Conservation (phyloP, 2,329 filamentous ascomycete genomes). For the Apiospora arundinis region DNA sequence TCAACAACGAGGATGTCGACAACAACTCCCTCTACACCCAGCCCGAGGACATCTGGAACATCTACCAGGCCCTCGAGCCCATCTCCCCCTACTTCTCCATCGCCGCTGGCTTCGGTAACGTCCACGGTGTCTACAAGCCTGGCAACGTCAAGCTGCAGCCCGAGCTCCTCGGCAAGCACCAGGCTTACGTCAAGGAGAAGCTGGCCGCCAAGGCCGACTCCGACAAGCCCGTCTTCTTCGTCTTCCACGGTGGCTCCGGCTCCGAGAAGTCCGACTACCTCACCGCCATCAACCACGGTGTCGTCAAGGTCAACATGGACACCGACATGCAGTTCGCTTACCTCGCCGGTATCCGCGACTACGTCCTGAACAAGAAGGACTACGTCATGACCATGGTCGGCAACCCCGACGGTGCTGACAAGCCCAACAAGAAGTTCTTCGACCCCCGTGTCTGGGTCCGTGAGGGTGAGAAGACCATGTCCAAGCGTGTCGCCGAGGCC, state of each 20-base stretch:
- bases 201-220: conserved; percentile 50
- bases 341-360: conserved; percentile 91
- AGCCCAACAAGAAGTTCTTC: conserved; percentile 99
- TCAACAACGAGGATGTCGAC: conserved; percentile 98
- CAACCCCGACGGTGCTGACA: conserved; percentile 94
- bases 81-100: conserved; percentile 98
- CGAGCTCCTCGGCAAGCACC: conserved; percentile 95
- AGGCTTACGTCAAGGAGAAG: conserved; percentile 87
- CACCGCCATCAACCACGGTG: conserved; percentile 88
- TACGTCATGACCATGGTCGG: conserved; percentile 88
- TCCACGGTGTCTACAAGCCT: conserved; percentile 99
- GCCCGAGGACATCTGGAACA: conserved; percentile 92
- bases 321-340: conserved; percentile 98
- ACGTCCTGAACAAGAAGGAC: conserved; percentile 91
- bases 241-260: conserved; percentile 98
- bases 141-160: conserved; percentile 97
- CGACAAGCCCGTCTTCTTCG: conserved; percentile 92
- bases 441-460: conserved; percentile 93
- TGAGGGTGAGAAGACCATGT: conserved; percentile 98
- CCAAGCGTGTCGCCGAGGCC: conserved; percentile 76
- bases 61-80: conserved; percentile 83
- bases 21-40: conserved; percentile 98
- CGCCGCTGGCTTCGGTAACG: conserved; percentile 97
- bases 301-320: conserved; percentile 99
- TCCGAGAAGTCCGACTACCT: conserved; percentile 89